phyloP scores from a whole-genome alignment of 2,329 filamentous ascomycete genomes.

The Pseudopyricularia cyperi region DNA sequence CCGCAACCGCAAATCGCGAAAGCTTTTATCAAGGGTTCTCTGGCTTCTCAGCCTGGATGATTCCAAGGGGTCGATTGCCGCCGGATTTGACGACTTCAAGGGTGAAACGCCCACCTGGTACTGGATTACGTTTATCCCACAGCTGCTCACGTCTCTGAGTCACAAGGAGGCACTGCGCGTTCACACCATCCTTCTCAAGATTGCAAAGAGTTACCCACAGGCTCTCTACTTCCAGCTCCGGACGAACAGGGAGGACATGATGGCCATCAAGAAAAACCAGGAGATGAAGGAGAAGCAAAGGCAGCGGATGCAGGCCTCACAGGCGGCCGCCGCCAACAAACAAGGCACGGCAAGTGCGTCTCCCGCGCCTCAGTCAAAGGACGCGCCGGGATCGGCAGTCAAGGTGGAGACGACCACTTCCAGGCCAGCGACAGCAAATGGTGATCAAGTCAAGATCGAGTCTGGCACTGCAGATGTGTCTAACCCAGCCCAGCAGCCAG shows the following conservation, averaged over 20 bases:
- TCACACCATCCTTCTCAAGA: conserved; percentile 75
- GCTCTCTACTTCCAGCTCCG: conserved; percentile 90
- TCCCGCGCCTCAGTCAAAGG: conserved; percentile 39
- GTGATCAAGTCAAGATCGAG: conserved; percentile 33
- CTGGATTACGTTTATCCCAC: conserved; percentile 98
- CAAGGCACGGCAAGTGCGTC: conserved; percentile 8
- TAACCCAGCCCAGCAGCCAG: conserved; percentile 7
- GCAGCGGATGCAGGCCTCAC: conserved; percentile 22
- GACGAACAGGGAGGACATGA: conserved; percentile 88
- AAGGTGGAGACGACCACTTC: conserved; percentile 25
- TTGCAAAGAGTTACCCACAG: conserved; percentile 92
- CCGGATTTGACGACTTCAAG: conserved; percentile 91
- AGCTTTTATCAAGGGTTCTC: conserved; percentile 81
- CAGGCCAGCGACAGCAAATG: conserved; percentile 38
- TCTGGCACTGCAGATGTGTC: background rate
- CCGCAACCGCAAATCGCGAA: conserved; percentile 93
- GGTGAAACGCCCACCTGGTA: conserved; percentile 98
- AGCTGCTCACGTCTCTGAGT: conserved; percentile 80
- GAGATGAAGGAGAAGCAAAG: conserved; percentile 57
- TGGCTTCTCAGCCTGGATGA: conserved; percentile 95
- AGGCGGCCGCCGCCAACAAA: conserved; percentile 3
- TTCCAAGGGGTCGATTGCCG: conserved; percentile 65
- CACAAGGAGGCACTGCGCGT: conserved; percentile 85
- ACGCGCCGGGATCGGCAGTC: conserved; percentile 18
- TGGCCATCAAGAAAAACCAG: conserved; percentile 79